Evolutionary conservation across 345 rosid species (phyloP).

Genomic region (Moricandia arvensis): DNA sequence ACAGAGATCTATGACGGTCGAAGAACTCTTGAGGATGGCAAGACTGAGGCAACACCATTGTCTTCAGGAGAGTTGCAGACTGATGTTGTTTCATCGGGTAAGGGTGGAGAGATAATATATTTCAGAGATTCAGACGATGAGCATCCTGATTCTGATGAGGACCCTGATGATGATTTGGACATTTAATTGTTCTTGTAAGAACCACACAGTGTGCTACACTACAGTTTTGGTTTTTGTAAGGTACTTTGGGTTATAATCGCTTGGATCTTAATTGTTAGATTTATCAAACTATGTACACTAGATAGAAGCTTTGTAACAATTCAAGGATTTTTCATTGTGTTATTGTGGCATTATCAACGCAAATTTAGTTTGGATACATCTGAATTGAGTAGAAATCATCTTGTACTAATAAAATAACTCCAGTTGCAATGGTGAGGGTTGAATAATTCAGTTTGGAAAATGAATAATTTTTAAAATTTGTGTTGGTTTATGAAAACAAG

Average conservation of each 20-base stretch:
- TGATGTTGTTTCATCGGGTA: constrained; percentile 15
- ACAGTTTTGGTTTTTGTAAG: background rate
- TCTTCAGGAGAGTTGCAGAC: constrained; percentile 36
- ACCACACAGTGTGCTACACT: background rate
- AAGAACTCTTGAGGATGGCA: constrained; percentile 48
- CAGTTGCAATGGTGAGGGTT: background rate
- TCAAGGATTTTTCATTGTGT: background rate
- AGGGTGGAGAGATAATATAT: constrained; percentile 74
- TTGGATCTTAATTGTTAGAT: constrained; percentile 11
- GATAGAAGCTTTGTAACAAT: constrained; percentile 1
- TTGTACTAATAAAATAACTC: background rate
- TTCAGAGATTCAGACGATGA: constrained; percentile 85
- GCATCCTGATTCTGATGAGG: background rate
- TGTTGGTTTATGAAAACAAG: too few species aligned
- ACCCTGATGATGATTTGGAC: constrained; percentile 62
- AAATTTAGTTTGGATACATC: background rate
- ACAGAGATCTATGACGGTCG: constrained; percentile 82
- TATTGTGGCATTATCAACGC: background rate
- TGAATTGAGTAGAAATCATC: background rate
- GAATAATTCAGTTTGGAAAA: background rate
- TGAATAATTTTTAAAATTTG: background rate
- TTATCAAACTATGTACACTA: constrained; percentile 11
- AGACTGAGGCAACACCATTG: constrained; percentile 36
- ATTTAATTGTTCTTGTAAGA: constrained; percentile 37
- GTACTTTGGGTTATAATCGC: background rate